These are phyloP conservation scores for Penicillium canescens DNA, from an alignment of 495 filamentous ascomycete genomes.

Conservation along the genomic window DNA sequence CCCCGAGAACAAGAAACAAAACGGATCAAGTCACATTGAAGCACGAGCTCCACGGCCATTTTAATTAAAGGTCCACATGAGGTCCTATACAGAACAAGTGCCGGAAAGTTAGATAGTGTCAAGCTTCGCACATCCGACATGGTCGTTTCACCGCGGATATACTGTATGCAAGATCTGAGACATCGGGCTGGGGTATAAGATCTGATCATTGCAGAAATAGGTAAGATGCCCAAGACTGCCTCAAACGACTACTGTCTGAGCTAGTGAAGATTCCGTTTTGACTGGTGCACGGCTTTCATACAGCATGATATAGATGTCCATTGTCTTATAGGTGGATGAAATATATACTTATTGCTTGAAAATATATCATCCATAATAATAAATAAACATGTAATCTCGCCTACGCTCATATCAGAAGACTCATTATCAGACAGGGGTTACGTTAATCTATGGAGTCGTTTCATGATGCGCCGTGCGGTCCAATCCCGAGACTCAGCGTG, in stretches of 20 bases:
- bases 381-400: too few species aligned
- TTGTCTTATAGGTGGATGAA: too few species aligned
- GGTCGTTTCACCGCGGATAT: not conserved
- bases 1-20: not conserved
- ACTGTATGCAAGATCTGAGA: not conserved
- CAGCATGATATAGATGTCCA: too few species aligned
- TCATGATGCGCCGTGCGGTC: slow-evolving; percentile 11
- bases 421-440: not conserved
- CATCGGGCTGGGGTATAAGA: not conserved
- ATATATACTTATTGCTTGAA: too few species aligned
- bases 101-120: not conserved
- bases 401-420: not conserved
- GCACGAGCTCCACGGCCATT: not conserved
- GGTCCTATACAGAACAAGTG: not conserved
- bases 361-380: too few species aligned
- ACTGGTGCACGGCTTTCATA: too few species aligned
- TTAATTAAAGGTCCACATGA: not conserved
- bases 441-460: slow-evolving; percentile 7
- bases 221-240: not conserved
- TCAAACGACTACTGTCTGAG: not conserved
- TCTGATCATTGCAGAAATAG: slow-evolving; percentile 1
- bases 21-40: not conserved
- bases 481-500: slow-evolving; percentile 18
- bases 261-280: not conserved
- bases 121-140: not conserved